These are phyloP conservation scores for Cystofilobasidium bisporidii DNA, from an alignment of 768 basidiomycete genomes.

Conservation along the genomic window DNA sequence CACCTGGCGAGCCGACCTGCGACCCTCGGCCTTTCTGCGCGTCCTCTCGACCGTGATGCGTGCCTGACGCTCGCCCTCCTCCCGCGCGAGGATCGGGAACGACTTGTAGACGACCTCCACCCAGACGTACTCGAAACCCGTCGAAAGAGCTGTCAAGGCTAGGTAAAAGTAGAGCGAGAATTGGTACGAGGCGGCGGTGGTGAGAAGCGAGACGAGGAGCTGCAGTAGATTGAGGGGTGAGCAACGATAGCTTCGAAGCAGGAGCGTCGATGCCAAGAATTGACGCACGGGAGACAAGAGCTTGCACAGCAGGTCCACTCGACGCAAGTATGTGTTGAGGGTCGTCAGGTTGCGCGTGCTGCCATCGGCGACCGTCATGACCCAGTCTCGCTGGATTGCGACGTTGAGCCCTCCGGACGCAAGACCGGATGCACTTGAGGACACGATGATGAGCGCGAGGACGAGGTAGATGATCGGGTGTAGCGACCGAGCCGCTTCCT, in stretches of 20 bases:
- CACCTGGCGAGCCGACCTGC: neutral
- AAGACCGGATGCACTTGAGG: constrained; percentile 42
- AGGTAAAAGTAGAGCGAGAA: constrained; percentile 33
- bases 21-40: neutral
- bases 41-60: constrained; percentile 29
- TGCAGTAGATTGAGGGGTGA: neutral
- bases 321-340: constrained; percentile 44
- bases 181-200: constrained; percentile 39
- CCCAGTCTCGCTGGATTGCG: constrained; percentile 49
- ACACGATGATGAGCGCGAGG: constrained; percentile 40
- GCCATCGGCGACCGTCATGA: constrained; percentile 42
- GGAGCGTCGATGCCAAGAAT: too few species aligned
- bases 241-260: neutral
- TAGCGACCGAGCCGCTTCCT: neutral
- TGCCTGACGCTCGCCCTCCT: constrained; percentile 31
- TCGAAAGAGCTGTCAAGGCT: constrained; percentile 39
- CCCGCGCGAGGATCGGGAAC: constrained; percentile 39
- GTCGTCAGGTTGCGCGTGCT: constrained; percentile 41
- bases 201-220: constrained; percentile 48
- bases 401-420: constrained; percentile 45
- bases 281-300: constrained; percentile 43
- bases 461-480: constrained; percentile 33
- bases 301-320: constrained; percentile 47
- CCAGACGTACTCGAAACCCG: constrained; percentile 45
- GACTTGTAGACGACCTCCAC: constrained; percentile 42